Conservation (phyloP, 31 red algal genomes). For the Odonthalia washingtoniensis region DNA sequence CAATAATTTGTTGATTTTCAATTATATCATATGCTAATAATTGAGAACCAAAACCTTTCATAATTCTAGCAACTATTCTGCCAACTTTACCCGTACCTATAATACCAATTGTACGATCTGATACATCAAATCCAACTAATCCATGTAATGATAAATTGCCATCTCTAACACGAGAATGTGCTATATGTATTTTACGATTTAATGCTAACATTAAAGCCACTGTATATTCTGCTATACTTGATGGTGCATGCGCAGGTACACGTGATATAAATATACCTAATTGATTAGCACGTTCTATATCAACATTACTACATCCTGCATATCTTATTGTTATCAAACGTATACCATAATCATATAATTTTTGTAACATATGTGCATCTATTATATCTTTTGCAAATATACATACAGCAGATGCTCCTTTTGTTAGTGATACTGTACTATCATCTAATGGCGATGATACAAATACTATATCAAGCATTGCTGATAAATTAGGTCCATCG, state of each 20-base stretch:
- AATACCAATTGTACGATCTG: conserved; percentile 58
- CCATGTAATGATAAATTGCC: conserved; percentile 76
- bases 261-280: conserved; percentile 48
- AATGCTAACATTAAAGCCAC: conserved; percentile 66
- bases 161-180: conserved; percentile 73
- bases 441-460: conserved; percentile 39
- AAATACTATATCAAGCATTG: conserved; percentile 43
- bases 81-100: conserved; percentile 81
- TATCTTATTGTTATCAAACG: conserved; percentile 70
- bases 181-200: conserved; percentile 73
- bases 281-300: conserved; percentile 47
- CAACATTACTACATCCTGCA: conserved; percentile 55
- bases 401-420: conserved; percentile 46
- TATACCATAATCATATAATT: conserved; percentile 37
- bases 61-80: conserved; percentile 43
- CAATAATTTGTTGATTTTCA: conserved; percentile 36
- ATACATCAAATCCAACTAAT: conserved; percentile 76
- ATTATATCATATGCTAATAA: conserved; percentile 72
- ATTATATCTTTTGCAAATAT: conserved; percentile 54
- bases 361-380: conserved; percentile 36
- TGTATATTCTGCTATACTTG: conserved; percentile 77
- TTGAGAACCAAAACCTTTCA: conserved; percentile 74
- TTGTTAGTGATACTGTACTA: conserved; percentile 45
- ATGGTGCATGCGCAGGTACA: conserved; percentile 69
- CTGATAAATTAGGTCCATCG: background rate